phyloP scores from a whole-genome alignment of 2,329 filamentous ascomycete species.

The Coccinonectria pachysandricola region DNA sequence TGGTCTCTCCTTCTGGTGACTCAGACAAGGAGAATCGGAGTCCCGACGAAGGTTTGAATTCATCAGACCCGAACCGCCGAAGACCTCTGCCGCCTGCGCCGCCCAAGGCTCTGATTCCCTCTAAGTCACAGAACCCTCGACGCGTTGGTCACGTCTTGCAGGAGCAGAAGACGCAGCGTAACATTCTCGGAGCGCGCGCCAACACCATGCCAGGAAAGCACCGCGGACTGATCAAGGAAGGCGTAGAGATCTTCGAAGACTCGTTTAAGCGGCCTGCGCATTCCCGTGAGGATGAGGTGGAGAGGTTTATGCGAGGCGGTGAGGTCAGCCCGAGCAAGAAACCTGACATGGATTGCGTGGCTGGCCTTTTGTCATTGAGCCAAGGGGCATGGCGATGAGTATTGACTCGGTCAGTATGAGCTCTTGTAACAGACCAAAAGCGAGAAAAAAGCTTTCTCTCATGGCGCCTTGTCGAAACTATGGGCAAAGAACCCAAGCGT shows the following conservation, averaged over 20 bases:
- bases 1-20: slow-evolving; percentile 39
- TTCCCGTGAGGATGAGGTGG: slow-evolving; percentile 47
- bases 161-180: slow-evolving; percentile 26
- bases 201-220: slow-evolving; percentile 31
- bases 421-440: no score
- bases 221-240: slow-evolving; percentile 21
- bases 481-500: no score
- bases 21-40: slow-evolving; percentile 95
- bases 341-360: slow-evolving; percentile 78
- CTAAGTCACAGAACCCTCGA: slow-evolving; percentile 30
- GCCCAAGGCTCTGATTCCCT: slow-evolving; percentile 14
- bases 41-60: slow-evolving; percentile 39
- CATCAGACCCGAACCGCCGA: slow-evolving; percentile 20
- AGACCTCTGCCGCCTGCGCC: slow-evolving; percentile 27
- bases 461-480: no score
- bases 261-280: slow-evolving; percentile 18
- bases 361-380: slow-evolving; percentile 78
- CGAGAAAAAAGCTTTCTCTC: no score
- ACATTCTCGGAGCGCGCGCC: slow-evolving; percentile 26
- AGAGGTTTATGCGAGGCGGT: slow-evolving; percentile 59
- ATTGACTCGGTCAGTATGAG: no score
- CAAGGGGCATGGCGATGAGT: slow-evolving; percentile 82
- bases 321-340: slow-evolving; percentile 60
- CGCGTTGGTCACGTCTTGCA: slow-evolving; percentile 32
- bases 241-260: slow-evolving; percentile 45